A percentile compares a stretch with the other conserved stretches of the same genome.
Evolutionary conservation across 2,329 filamentous ascomycete species (phyloP).

Genomic region (Pseudogymnoascus sp.): DNA sequence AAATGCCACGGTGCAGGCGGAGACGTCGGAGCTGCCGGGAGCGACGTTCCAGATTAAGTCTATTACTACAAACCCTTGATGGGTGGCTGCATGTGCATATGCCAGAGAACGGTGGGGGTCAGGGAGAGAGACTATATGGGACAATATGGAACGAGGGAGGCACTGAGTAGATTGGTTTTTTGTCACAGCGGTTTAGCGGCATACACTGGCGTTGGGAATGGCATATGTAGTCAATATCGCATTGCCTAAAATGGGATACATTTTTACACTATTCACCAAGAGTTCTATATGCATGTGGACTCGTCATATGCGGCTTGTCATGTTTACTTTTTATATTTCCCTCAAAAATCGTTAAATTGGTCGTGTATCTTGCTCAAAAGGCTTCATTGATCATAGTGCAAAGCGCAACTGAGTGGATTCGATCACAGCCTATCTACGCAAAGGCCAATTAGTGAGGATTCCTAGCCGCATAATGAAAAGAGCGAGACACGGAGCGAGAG

Average conservation of each 20-base stretch:
- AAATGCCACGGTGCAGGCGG: conserved; percentile 82
- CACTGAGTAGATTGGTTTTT: neutral
- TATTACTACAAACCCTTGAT: conserved; percentile 53
- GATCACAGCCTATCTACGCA: conserved; percentile 38
- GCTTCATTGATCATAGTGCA: neutral
- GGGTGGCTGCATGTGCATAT: neutral
- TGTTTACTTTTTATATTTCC: conserved; percentile 8
- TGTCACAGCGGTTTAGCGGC: conserved; percentile 23
- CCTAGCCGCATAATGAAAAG: neutral
- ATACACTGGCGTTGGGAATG: conserved; percentile 17
- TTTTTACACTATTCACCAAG: neutral
- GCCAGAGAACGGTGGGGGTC: neutral
- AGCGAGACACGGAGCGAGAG: conserved; percentile 16
- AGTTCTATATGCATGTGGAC: neutral
- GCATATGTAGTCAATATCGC: neutral
- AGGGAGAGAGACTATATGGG: neutral
- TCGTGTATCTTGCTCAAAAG: neutral
- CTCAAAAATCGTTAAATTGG: conserved; percentile 1
- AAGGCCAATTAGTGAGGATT: conserved; percentile 18
- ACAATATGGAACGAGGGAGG: neutral
- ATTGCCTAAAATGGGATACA: neutral
- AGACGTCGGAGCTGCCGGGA: conserved; percentile 74
- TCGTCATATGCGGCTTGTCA: neutral
- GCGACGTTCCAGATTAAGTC: conserved; percentile 97
- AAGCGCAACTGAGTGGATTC: conserved; percentile 13